A percentile compares a stretch with the other conserved stretches of the same genome.
These are phyloP conservation scores for Plantago lanceolata DNA, from an alignment of 305 asterid species.

Conservation along the genomic window DNA sequence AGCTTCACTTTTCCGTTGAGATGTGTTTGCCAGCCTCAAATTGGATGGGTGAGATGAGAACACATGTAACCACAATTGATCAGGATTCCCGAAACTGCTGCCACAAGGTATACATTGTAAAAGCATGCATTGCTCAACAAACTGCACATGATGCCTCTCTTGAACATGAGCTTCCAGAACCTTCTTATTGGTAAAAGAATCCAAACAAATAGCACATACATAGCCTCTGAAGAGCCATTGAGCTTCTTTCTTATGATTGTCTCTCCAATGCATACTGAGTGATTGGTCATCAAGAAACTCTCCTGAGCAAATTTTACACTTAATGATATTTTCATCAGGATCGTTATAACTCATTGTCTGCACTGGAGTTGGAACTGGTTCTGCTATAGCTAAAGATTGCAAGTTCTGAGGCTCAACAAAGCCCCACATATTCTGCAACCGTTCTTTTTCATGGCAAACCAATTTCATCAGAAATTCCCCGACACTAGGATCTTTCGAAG, in stretches of 20 bases:
- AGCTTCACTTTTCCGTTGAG: conserved; percentile 36
- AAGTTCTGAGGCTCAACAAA: conserved; percentile 41
- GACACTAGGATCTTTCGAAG: conserved; percentile 63
- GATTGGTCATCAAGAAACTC: conserved; percentile 57
- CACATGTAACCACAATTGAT: conserved; percentile 84
- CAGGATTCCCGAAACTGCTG: conserved; percentile 76
- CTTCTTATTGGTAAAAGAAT: conserved; percentile 88
- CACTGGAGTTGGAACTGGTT: conserved; percentile 33
- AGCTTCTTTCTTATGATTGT: conserved; percentile 84
- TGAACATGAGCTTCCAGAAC: conserved; percentile 88
- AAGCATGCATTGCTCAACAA: conserved; percentile 95
- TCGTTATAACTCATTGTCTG: conserved; percentile 32
- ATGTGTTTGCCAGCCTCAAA: conserved; percentile 45
- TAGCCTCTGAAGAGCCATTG: conserved; percentile 96
- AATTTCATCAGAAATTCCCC: conserved; percentile 60
- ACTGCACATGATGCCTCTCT: conserved; percentile 87
- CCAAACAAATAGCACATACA: conserved; percentile 92
- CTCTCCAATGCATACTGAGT: conserved; percentile 83
- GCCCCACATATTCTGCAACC: conserved; percentile 72
- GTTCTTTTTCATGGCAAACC: conserved; percentile 71
- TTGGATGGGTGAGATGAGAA: conserved; percentile 57
- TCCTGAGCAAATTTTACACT: conserved; percentile 79
- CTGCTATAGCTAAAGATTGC: conserved; percentile 44
- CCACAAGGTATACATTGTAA: conserved; percentile 90
- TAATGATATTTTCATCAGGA: conserved; percentile 44